Evolutionary conservation across 1,139 yeast genomes (phyloP), one percentile per base, ranked within the genome.

Genomic region (Hansenula anomala): DNA sequence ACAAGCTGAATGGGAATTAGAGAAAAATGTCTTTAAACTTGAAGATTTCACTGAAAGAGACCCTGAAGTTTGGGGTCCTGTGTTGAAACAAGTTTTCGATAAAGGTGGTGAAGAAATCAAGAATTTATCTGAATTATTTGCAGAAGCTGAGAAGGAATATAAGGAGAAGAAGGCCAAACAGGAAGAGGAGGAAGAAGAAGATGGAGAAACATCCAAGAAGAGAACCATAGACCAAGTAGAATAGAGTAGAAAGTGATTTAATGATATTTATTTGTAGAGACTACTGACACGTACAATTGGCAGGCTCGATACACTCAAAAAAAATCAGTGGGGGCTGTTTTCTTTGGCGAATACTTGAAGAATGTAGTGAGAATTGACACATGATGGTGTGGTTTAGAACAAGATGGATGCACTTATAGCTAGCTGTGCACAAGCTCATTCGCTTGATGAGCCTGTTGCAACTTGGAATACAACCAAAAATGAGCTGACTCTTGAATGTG

Each of bases 1-100:
- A 40, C 98, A 92, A 60, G 88, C 89, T 2, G 83, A 84, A 33
- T 92, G 96, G 96, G 76, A 74, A 31, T 61, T 90, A 39, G 80
- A 74, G 1, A 75, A 75, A 46, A 84, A 84, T 54, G 90, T 81
- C 3, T 82, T 92, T 56, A 73, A 71, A 26, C 45, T 84, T 27
- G 73, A 70, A 33, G 92, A 85, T 55, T 82, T 89, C 51, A 71
- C 70, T 25, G 69, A 75, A 3, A 64, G 71, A 25, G 73, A 72
- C 38, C 79, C 77, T 40, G 69, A 69, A 33, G 68, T 79, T 1
- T 88, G 96, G 96, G 80, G 78, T 2, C 70, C 71, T 4, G 87
- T 80, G 0, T 64, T 85, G 50, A 61, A 63, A 43, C 60, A 67
- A 36, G 87, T 82, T 1, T 54, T 73, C 20, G 58, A 59, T 3